Evolutionary conservation across 148 eudicot genomes (phyloP).

Genomic region (Cornus florida): DNA sequence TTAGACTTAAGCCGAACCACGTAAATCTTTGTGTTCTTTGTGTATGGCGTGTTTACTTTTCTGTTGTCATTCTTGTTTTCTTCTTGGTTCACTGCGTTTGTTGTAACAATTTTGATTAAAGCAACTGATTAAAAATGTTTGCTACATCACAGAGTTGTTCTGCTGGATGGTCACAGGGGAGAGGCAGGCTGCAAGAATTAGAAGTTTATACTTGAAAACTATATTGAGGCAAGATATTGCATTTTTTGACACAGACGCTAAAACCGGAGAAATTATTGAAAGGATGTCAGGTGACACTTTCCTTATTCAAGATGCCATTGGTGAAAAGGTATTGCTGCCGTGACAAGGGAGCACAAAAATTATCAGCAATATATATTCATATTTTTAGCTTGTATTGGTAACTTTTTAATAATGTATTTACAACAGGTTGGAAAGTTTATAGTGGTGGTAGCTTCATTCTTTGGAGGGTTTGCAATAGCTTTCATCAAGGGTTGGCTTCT

Average conservation of each 20-base stretch:
- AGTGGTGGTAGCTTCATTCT: conserved; percentile 37
- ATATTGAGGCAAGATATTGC: conserved; percentile 41
- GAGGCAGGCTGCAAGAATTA: conserved; percentile 42
- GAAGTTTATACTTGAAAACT: conserved; percentile 38
- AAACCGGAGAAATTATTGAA: conserved; percentile 36
- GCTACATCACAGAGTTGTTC: conserved; percentile 28
- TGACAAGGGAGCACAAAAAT: too few species aligned
- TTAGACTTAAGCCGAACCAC: too few species aligned
- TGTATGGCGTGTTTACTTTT: too few species aligned
- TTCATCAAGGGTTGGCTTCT: conserved; percentile 53
- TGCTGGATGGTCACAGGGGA: conserved; percentile 51
- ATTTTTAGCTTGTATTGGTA: too few species aligned
- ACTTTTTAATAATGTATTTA: not conserved
- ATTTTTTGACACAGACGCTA: conserved; percentile 42
- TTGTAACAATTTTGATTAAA: not conserved
- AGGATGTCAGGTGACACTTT: conserved; percentile 43
- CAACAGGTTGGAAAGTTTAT: conserved; percentile 50
- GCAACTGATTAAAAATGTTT: not conserved
- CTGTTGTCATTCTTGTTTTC: too few species aligned
- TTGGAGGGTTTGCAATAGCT: conserved; percentile 53
- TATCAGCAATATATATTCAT: too few species aligned
- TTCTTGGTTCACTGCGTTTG: too few species aligned
- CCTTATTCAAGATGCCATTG: conserved; percentile 47
- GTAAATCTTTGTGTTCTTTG: too few species aligned
- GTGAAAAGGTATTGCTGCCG: conserved; percentile 32